Evolutionary conservation across 2,329 filamentous ascomycete species (phyloP), one percentile per base, ranked within the genome.

Genomic region (Fusarium austroafricanum): DNA sequence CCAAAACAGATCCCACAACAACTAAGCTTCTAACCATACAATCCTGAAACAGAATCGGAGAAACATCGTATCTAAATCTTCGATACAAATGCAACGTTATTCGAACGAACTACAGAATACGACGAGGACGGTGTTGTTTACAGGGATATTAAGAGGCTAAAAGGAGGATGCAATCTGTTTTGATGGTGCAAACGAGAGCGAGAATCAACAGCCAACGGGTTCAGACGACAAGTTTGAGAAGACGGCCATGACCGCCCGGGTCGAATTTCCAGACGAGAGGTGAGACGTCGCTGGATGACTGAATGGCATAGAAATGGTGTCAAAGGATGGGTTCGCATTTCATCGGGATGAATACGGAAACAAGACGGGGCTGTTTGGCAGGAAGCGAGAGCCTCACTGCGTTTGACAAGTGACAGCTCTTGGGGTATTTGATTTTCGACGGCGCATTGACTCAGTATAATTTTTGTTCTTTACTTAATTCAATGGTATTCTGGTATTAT

Each of bases 21-120:
- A 71, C 49, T 69, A 69, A 70, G 29, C 46, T 63, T 74, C 76
- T 79, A 74, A 78, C 72, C 42, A 26, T 60, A 65, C 58, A 51
- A 53, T 45, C 26, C 60, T 65, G 39, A 49, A 66, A 68, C 65
- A 82, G 80, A 82, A 78, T 82, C 80, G 63, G 80, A 82, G 73
- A 82, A 82, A 75, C 80, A 82, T 70, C 79, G 80, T 51, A 76
- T 81, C 67, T 82, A 78, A 73, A 54, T 38, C 46, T 37, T 42
- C 52, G 52, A 59, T 15, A 43, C 51, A 38, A 66, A 37, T 46
- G 59, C 61, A 52, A 71, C 58, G 49, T 58, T 46, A 38, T 62
- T 68, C 38, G 61, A 43, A 40, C 54, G 55, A 61, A 31, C 42
- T 46, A 52, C 46, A 37, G 49, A 65, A 40, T 29, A 56, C 56